These are phyloP conservation scores for Phytophthora megakarya DNA, from an alignment of 352 stramenopile genomes.

Conservation along the genomic window DNA sequence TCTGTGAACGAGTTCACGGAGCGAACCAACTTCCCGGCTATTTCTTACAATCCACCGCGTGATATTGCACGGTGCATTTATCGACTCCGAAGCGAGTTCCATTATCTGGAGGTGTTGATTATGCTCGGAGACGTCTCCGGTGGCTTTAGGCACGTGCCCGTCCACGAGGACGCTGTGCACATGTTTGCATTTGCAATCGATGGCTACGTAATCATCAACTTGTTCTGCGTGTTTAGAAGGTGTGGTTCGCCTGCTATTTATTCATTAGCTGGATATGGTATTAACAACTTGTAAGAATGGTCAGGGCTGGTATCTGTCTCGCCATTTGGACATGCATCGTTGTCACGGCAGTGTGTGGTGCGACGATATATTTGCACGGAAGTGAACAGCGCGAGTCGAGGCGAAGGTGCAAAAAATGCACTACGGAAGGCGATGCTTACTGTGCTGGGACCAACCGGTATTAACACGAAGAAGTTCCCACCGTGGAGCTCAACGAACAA, in stretches of 20 bases:
- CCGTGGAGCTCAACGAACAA: background rate
- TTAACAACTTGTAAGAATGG: background rate
- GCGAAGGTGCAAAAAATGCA: background rate
- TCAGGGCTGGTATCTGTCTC: too few relatives aligned
- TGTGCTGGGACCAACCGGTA: background rate
- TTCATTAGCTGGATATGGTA: background rate
- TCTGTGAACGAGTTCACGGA: background rate
- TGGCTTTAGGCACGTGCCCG: constrained; percentile 14
- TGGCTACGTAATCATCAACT: background rate
- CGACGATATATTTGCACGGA: background rate
- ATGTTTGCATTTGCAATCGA: constrained; percentile 25
- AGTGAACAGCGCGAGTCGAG: background rate
- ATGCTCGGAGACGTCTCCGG: constrained; percentile 27
- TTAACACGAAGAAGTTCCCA: background rate
- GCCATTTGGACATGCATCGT: background rate
- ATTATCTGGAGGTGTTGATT: constrained; percentile 1
- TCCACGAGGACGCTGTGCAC: constrained; percentile 17
- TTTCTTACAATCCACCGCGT: background rate
- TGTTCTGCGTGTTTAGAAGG: background rate
- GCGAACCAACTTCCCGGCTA: background rate
- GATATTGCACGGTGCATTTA: background rate
- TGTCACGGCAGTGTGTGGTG: background rate
- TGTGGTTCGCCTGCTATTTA: background rate
- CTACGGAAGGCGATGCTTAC: background rate
- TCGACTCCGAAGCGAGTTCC: too few relatives aligned